Conservation (phyloP, 495 filamentous ascomycete genomes). For the Bryoglossum gracile region DNA sequence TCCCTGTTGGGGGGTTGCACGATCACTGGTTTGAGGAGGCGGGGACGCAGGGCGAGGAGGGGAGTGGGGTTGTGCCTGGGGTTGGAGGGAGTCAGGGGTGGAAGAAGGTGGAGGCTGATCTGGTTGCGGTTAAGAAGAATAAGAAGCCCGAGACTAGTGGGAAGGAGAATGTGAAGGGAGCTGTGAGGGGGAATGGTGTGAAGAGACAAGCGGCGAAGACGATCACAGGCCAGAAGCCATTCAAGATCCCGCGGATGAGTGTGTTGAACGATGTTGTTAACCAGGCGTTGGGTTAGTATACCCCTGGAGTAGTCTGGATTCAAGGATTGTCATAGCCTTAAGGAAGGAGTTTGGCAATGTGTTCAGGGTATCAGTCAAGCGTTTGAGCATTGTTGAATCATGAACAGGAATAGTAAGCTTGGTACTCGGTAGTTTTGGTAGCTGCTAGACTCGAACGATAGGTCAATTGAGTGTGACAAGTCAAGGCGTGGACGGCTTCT, state of each 20-base stretch:
- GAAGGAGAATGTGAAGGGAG: neutral
- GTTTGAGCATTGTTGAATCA: too few species aligned
- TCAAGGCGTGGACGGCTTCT: too few species aligned
- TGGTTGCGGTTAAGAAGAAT: slow-evolving; percentile 18
- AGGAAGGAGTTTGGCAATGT: neutral
- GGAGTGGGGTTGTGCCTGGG: slow-evolving; percentile 6
- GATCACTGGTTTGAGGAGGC: slow-evolving; percentile 57
- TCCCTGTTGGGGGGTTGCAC: slow-evolving; percentile 54
- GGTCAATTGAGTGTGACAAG: too few species aligned
- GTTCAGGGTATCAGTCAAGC: slow-evolving; percentile 1
- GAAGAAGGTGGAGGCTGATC: slow-evolving; percentile 19
- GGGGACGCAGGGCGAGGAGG: slow-evolving; percentile 32
- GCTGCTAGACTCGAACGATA: too few species aligned
- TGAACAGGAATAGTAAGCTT: too few species aligned
- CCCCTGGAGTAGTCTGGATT: too few species aligned
- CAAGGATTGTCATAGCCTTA: neutral
- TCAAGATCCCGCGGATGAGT: slow-evolving; percentile 30
- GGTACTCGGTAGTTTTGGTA: neutral
- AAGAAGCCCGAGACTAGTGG: neutral
- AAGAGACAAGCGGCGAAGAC: slow-evolving; percentile 8
- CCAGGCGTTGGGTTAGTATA: slow-evolving; percentile 15
- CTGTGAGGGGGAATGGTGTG: neutral
- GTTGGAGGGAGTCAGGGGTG: slow-evolving; percentile 6
- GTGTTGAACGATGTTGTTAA: slow-evolving; percentile 32
- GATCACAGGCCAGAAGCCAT: slow-evolving; percentile 30